These are phyloP conservation scores for Leccinum subgranulosum DNA, from an alignment of 768 basidiomycete genomes.

Conservation along the genomic window DNA sequence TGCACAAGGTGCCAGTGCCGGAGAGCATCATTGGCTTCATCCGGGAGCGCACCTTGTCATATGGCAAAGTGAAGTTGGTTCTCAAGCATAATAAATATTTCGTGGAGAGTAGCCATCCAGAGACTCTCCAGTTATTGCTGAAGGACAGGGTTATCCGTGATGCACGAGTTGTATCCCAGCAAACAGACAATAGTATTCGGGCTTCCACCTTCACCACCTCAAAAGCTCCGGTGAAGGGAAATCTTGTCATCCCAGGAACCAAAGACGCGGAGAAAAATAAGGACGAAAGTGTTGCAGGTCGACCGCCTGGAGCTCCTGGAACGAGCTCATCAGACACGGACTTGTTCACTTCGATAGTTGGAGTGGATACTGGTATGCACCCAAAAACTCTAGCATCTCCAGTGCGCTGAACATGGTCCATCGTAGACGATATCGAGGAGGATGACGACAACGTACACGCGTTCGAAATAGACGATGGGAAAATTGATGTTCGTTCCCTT, in stretches of 20 bases:
- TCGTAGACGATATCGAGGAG: constrained; percentile 89
- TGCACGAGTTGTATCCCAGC: constrained; percentile 71
- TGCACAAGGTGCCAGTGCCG: constrained; percentile 81
- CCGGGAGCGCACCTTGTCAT: constrained; percentile 89
- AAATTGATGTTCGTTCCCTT: constrained; percentile 74
- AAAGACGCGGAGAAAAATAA: constrained; percentile 70
- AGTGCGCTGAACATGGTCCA: not conserved
- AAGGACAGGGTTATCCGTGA: constrained; percentile 85
- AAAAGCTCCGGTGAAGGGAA: constrained; percentile 80
- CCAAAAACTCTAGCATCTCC: not conserved
- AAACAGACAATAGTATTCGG: constrained; percentile 72
- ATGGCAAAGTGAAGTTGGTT: constrained; percentile 98
- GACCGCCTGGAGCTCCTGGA: constrained; percentile 28
- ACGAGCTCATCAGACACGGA: constrained; percentile 57
- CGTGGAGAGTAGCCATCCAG: constrained; percentile 94
- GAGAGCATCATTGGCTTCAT: constrained; percentile 84
- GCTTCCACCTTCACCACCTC: constrained; percentile 74
- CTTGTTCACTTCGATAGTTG: constrained; percentile 94
- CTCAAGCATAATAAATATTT: constrained; percentile 97
- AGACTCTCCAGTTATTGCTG: constrained; percentile 82
- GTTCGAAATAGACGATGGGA: constrained; percentile 91
- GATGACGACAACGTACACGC: constrained; percentile 97
- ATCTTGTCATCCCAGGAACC: constrained; percentile 83
- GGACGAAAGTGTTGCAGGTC: constrained; percentile 46
- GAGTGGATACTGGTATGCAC: constrained; percentile 77